Evolutionary conservation across 345 rosid genomes (phyloP), one percentile per base, ranked within the genome.

Genomic region (Populus simonii): DNA sequence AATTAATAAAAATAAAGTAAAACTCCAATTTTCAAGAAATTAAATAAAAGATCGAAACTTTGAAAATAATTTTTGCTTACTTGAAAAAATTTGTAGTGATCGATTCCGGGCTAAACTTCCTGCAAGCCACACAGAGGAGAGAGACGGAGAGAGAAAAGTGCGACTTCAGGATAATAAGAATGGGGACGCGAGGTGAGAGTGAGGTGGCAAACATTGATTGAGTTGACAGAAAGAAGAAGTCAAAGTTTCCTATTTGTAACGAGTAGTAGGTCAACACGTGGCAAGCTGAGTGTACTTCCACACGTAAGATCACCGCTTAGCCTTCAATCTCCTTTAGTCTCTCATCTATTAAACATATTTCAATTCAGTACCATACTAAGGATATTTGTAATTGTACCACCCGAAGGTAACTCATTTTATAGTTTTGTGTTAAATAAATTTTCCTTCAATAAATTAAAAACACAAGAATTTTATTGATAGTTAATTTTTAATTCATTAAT

Each of bases 101-200:
- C 65, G 66, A n/a, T 35, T 33, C 65, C 31, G 70, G 70, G 63
- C 29, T 59, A 59, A 59, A 59, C 15, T n/a, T 62, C 38, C 33
- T 36, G 16, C 27, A 8, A 0, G 61, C 15, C 25, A 10, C 11
- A 39, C 7, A 53, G 68, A 36, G 15, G 23, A 17, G 39, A 6
- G 35, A n/a, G 38, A 3, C 36, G 6, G 69, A 13, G 7, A 43
- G 61, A 10, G 29, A 65, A 13, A 17, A 12, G 41, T 27, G 77
- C 77, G 70, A 63, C 70, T 63, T 74, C 77, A 74, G 77, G 77
- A 55, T 74, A 65, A 74, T 65, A 74, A 74, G 29, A 43, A 65
- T 74, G 70, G 77, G 61, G 77, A 63, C 77, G 77, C 77, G 39
- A 43, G 27, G 59, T 12, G 6, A 17, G 7, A n/a, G 22, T 65